Conservation (phyloP, 148 eudicot species). For the Talinum fruticosum region DNA sequence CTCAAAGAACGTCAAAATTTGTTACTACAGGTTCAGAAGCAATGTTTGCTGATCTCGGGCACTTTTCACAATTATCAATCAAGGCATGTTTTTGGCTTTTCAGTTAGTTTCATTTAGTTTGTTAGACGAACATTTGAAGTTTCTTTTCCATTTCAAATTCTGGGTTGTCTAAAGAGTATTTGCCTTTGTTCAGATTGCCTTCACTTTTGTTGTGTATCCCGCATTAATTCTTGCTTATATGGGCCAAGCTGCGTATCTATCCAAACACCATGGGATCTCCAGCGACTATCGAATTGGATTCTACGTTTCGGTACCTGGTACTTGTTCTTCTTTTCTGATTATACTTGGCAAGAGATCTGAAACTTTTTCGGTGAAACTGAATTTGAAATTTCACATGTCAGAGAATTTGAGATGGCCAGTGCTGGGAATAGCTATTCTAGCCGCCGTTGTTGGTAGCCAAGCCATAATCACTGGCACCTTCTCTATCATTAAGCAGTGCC, state of each 20-base stretch:
- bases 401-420: slow-evolving; percentile 92
- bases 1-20: neutral
- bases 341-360: neutral
- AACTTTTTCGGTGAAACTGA: neutral
- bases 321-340: neutral
- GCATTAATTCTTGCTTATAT: slow-evolving; percentile 91
- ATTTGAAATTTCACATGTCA: slow-evolving; percentile 24
- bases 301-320: slow-evolving; percentile 96
- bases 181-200: slow-evolving; percentile 60
- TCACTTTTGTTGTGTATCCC: slow-evolving; percentile 79
- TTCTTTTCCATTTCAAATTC: neutral
- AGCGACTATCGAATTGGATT: slow-evolving; percentile 64
- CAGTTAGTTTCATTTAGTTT: neutral
- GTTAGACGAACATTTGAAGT: neutral
- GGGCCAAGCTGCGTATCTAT: slow-evolving; percentile 99
- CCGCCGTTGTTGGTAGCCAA: slow-evolving; percentile 97
- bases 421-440: slow-evolving; percentile 79
- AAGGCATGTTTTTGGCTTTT: slow-evolving; percentile 41
- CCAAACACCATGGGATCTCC: slow-evolving; percentile 60
- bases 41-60: slow-evolving; percentile 99
- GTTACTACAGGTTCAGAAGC: slow-evolving; percentile 82
- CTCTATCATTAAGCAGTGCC: slow-evolving; percentile 94
- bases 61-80: slow-evolving; percentile 91
- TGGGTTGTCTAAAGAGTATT: neutral
- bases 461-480: slow-evolving; percentile 97